Conservation (phyloP, 371 early-diverging fungal species). For the Apophysomyces sp. region DNA sequence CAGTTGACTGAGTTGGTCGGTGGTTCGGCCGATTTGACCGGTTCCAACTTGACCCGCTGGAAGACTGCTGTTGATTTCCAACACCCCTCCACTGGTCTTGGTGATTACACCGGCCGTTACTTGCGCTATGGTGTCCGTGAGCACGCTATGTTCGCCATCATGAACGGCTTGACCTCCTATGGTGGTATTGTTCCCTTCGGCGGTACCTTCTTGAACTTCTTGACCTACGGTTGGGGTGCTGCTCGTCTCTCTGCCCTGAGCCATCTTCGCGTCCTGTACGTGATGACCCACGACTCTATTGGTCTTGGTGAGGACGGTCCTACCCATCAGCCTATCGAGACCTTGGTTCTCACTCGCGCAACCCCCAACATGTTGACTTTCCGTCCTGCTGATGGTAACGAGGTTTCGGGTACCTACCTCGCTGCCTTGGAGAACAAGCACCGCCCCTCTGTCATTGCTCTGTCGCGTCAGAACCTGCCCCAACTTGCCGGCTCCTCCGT, state of each 20-base stretch:
- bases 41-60: slow-evolving; percentile 93
- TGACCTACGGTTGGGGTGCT: slow-evolving; percentile 85
- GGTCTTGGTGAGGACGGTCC: slow-evolving; percentile 99
- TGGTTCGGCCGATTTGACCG: slow-evolving; percentile 97
- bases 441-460: slow-evolving; percentile 86
- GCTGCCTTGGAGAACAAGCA: slow-evolving; percentile 68
- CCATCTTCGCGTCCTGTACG: slow-evolving; percentile 86
- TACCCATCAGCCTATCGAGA: slow-evolving; percentile 99
- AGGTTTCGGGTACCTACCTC: slow-evolving; percentile 89
- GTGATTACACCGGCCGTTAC: slow-evolving; percentile 87
- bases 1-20: slow-evolving; percentile 82
- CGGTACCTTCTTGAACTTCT: slow-evolving; percentile 98
- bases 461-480: slow-evolving; percentile 96
- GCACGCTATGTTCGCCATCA: slow-evolving; percentile 97
- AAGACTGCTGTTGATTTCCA: slow-evolving; percentile 92
- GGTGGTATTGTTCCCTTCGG: slow-evolving; percentile 91
- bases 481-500: slow-evolving; percentile 84
- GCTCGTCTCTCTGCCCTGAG: slow-evolving; percentile 92
- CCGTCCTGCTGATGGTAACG: slow-evolving; percentile 98
- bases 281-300: slow-evolving; percentile 99
- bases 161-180: slow-evolving; percentile 95
- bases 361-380: slow-evolving; percentile 91
- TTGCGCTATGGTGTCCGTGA: slow-evolving; percentile 98
- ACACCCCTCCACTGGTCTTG: slow-evolving; percentile 63
- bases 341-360: slow-evolving; percentile 89